Base-by-base conservation (phyloP, 768 basidiomycete species). In the Xerocomellus intermedius region DNA sequence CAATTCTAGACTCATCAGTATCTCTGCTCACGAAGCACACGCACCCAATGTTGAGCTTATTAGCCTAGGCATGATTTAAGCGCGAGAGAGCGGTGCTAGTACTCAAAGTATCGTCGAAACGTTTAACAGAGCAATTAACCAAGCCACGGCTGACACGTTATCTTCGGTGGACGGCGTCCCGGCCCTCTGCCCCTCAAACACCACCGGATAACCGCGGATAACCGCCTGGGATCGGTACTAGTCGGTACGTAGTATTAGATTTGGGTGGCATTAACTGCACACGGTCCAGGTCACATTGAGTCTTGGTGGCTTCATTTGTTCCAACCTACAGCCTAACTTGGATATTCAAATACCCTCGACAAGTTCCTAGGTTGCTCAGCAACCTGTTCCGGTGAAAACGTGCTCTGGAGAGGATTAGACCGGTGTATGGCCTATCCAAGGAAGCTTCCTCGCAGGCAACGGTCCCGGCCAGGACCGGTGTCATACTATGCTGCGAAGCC, bases 401-500 rank as follows among this genome's bases (percentile, higher is more conserved):
- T 33, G 14, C 6, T 37, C 36, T 37, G 42, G 28, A 37, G 39
- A 21, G 36, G 17, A 48, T 35, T 9, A 32, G 4, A 19, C 47
- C 37, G 44, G 41, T 35, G 24, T 33, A 36, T 36, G 26, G 41
- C n/a, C 13, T 24, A 50, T 48, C 24, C 47, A 26, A n/a, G 13
- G 6, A 35, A 10, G 38, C 37, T 61, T 56, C 51, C 48, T 50
- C 61, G 63, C 57, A 43, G n/a, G 2, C 14, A 32, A 36, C 54
- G 61, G 61, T 42, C 16, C 61, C 57, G 61, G 42, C 42, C 16
- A 48, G 22, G 32, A 36, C 61, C 61, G 62, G 61, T n/a, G n/a
- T n/a, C n/a, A n/a, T n/a, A n/a, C n/a, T 59, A 21, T 13, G 30
- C 19, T 22, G 41, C 32, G 16, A 33, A 19, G 17, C 33, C 24